Percentiles rank a stretch among this genome's conserved stretches.
Evolutionary conservation across 768 basidiomycete species (phyloP).

Genomic region (Xerocomellus intermedius): DNA sequence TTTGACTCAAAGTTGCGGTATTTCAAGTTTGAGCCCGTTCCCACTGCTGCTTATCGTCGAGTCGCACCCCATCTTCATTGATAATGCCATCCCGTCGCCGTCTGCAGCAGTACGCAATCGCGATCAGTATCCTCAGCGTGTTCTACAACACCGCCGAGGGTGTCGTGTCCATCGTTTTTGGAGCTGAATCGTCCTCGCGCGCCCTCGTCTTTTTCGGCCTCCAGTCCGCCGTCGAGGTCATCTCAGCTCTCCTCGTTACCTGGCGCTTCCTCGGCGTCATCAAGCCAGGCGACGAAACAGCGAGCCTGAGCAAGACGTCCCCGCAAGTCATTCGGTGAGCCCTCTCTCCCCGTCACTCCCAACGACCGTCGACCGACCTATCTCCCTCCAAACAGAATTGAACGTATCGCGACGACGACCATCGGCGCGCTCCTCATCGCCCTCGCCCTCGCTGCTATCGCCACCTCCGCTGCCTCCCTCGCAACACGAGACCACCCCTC

Average conservation of each 20-base stretch:
- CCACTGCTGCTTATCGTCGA: too few relatives aligned
- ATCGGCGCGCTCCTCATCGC: slow-evolving; percentile 39
- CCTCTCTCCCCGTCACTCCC: too few relatives aligned
- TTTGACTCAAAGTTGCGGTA: too few relatives aligned
- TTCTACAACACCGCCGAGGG: too few relatives aligned
- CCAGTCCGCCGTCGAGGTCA: slow-evolving; percentile 47
- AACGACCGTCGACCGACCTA: too few relatives aligned
- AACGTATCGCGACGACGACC: slow-evolving; percentile 34
- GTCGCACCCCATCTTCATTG: too few relatives aligned
- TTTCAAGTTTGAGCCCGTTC: too few relatives aligned
- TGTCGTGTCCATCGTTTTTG: slow-evolving; percentile 40
- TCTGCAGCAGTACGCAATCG: too few relatives aligned
- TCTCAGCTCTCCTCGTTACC: slow-evolving; percentile 42
- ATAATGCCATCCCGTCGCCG: too few relatives aligned
- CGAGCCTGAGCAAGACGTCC: background rate
- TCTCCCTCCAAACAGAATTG: slow-evolving; percentile 24
- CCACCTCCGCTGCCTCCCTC: slow-evolving; percentile 36
- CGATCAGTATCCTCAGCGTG: too few relatives aligned
- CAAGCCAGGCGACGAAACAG: slow-evolving; percentile 37
- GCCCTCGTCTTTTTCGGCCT: slow-evolving; percentile 48
- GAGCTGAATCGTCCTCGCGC: slow-evolving; percentile 43
- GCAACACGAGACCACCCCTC: slow-evolving; percentile 36
- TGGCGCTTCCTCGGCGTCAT: slow-evolving; percentile 41
- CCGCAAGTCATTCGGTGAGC: slow-evolving; percentile 15
- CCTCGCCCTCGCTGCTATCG: slow-evolving; percentile 38